phyloP scores from a whole-genome alignment of 768 basidiomycete genomes.

The Auriculariales sp. region DNA sequence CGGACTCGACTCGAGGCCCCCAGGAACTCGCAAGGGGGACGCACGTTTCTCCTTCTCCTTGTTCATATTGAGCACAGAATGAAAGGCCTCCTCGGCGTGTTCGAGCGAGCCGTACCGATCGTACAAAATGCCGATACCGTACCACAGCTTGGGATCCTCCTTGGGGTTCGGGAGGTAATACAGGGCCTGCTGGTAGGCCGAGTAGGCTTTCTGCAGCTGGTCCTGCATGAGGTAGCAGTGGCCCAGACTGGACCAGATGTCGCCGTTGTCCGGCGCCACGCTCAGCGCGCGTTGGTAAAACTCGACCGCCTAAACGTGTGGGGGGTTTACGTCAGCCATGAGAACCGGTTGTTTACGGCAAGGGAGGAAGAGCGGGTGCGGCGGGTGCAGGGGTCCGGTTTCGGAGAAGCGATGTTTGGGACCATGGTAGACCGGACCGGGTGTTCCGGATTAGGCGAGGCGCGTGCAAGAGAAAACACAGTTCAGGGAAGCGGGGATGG shows the following conservation, averaged over 20 bases:
- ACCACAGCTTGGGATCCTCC: conserved; percentile 98
- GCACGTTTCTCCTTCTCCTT: no score
- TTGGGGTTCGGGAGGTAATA: conserved; percentile 93
- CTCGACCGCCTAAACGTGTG: conserved; percentile 93
- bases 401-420: no score
- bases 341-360: neutral
- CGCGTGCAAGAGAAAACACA: no score
- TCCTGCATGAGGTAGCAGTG: conserved; percentile 99
- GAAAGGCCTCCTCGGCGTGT: conserved; percentile 97
- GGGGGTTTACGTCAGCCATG: neutral
- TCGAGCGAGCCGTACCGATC: conserved; percentile 97
- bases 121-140: conserved; percentile 97
- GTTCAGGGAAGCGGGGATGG: no score
- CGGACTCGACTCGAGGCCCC: conserved; percentile 3
- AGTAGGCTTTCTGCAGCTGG: conserved; percentile 95
- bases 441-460: no score
- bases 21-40: conserved; percentile 16
- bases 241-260: conserved; percentile 95
- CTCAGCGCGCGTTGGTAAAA: conserved; percentile 88
- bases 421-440: no score
- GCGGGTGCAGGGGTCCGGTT: no score
- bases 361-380: no score
- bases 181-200: conserved; percentile 95
- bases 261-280: conserved; percentile 91
- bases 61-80: conserved; percentile 92